Evolutionary conservation across 1,139 yeast genomes (phyloP), one percentile per base, ranked within the genome.

Genomic region (Nematodospora anomalae): DNA sequence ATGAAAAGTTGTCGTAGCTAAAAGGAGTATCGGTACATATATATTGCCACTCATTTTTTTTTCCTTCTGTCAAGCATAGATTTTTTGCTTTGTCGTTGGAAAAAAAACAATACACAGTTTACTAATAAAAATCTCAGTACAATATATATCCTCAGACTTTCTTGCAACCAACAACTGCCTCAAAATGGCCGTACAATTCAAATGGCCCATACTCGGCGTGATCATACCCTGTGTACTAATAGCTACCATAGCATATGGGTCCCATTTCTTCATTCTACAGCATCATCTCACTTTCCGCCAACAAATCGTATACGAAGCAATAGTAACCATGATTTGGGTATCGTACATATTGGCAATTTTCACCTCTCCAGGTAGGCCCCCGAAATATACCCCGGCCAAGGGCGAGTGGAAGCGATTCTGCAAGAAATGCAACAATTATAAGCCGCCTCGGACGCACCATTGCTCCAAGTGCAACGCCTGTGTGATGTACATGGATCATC

Each of bases 391-490:
- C 24, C 65, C 55, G 11, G 53, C 38, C 39, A 58, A 40, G 4
- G 64, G 62, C 1, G 63, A 62, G 46, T 62, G 67, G 67, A 47
- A 51, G 43, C 28, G 63, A 37, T 52, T 60, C 60, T 45, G 97
- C 57, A 65, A 67, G 37, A 85, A 82, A 48, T 92, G 98, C 58
- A 56, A 65, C 30, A 81, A 79, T 32, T 89, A 95, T 94, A 92
- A 92, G 56, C 98, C 98, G 0, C 97, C 92, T 56, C 65, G 98
- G 39, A 76, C 86, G 41, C 98, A 92, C 55, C 97, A 92, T 58
- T 92, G 98, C 42, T 80, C 86, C 0, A 63, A 76, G 16, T 80
- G 94, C 46, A 73, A 79, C 8, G 63, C 61, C 36, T 92, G 98
- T 59, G 73, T 86, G 1, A 67, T 92, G 37, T 68, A 74, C 42